Conservation (phyloP, 2,329 filamentous ascomycete genomes). For the Fusarium sp. region DNA sequence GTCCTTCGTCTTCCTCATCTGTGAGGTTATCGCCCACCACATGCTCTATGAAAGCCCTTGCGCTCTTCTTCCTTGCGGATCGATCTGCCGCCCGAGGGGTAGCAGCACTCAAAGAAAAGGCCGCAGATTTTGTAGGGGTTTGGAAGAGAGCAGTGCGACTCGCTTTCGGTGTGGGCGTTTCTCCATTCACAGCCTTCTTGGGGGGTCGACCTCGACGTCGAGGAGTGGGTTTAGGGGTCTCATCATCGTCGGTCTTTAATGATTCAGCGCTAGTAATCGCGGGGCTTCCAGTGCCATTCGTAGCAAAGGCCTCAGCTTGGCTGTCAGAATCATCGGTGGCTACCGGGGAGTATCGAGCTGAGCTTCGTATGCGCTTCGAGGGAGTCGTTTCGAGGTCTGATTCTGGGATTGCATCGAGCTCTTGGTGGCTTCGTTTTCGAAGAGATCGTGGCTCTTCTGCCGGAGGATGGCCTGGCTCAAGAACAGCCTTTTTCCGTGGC, state of each 20-base stretch:
- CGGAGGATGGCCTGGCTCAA: constrained; percentile 25
- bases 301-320: constrained; percentile 37
- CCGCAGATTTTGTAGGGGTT: constrained; percentile 54
- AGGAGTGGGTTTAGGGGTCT: constrained; percentile 49
- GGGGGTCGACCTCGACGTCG: constrained; percentile 51
- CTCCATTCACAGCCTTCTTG: constrained; percentile 45
- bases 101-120: constrained; percentile 48
- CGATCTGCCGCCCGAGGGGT: constrained; percentile 83
- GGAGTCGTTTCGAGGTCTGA: constrained; percentile 46
- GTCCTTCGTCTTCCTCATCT: constrained; percentile 77
- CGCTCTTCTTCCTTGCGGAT: constrained; percentile 89
- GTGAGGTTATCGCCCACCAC: constrained; percentile 72
- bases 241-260: constrained; percentile 34
- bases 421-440: constrained; percentile 43
- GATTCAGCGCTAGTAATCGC: constrained; percentile 21
- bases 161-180: constrained; percentile 54
- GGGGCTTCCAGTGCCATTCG: constrained; percentile 3
- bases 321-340: constrained; percentile 17
- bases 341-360: constrained; percentile 21
- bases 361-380: constrained; percentile 48
- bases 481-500: constrained; percentile 33
- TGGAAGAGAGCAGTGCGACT: constrained; percentile 47
- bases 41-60: constrained; percentile 78
- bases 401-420: constrained; percentile 43
- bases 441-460: constrained; percentile 26